Base-by-base conservation (phyloP, 2,329 filamentous ascomycete species). In the Acrodontium crateriforme region DNA sequence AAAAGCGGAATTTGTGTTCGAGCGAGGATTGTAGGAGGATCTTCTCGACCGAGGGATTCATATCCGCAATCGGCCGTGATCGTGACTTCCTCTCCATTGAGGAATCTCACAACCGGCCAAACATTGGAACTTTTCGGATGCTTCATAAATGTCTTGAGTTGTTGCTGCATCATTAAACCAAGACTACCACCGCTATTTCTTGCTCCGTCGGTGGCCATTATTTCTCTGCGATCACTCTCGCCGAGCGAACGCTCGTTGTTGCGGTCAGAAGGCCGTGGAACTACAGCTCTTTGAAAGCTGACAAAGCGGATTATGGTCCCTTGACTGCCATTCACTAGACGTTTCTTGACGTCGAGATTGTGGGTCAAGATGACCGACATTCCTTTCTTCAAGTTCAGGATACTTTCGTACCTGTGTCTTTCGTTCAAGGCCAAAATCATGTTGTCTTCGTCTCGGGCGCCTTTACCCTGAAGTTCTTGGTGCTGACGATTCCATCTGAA, bases 1-100 rank as follows among this genome's bases (percentile, higher is more conserved):
- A 61, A 50, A 0, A 78, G 55, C 0, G 73, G 73, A 5, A 77
- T 59, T 42, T 77, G 72, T 0, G 69, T 71, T n/a, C 72, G 58
- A 1, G 56, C 55, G 0, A 74, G 45, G 2, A 65, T 40, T 16
- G 56, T 62, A 35, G 63, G 63, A 0, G 65, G 63, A 23, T 45
- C 14, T 1, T 51, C 44, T 21, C 61, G 51, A 1, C 65, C 66
- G 1, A 67, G 36, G 25, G 64, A 50, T 9, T 52, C 56, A 16
- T 67, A 45, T 3, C 55, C 53, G 41, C 65, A 71, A 9, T 64
- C 55, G 0, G 70, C 58, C 17, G 54, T 60, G 14, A 74, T 66
- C 1, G 59, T 60, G 8, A 32, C 21, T 3, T 50, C 46, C 2
- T 35, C 42, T 0, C 61, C 60, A 29, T 68, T 67, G 16, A 56